phyloP scores from a whole-genome alignment of 805 yeast genomes.

The Saccharomycopsis microspora region DNA sequence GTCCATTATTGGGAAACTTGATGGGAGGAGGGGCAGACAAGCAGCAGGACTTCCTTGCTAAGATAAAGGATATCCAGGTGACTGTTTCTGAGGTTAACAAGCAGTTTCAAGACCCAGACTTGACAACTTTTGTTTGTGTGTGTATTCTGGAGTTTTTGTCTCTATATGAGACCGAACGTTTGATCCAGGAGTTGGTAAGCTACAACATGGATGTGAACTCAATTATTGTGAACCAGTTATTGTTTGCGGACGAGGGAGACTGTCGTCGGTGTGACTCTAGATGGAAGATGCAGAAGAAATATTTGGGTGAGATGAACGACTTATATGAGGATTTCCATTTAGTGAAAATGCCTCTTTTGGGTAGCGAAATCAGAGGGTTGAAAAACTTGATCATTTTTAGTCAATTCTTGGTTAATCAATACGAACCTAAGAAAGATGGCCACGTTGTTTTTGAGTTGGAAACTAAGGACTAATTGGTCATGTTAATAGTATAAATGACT shows the following conservation, averaged over 20 bases:
- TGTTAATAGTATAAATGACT: too few relatives aligned
- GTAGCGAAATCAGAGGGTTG: constrained; percentile 90
- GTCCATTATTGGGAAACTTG: constrained; percentile 75
- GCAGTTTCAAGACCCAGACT: constrained; percentile 91
- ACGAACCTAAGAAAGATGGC: constrained; percentile 51
- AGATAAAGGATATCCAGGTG: constrained; percentile 69
- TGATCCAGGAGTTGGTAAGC: constrained; percentile 91
- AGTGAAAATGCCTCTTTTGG: constrained; percentile 90
- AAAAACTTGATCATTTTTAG: constrained; percentile 79
- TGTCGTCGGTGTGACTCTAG: constrained; percentile 90
- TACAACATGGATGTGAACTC: constrained; percentile 96
- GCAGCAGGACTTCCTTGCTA: constrained; percentile 61
- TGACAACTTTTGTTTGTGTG: constrained; percentile 92
- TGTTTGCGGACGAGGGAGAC: constrained; percentile 68
- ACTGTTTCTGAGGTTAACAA: constrained; percentile 81
- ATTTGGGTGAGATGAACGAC: constrained; percentile 90
- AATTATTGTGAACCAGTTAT: constrained; percentile 87
- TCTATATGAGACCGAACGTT: constrained; percentile 92
- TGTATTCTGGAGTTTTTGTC: constrained; percentile 96
- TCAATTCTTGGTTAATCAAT: constrained; percentile 66
- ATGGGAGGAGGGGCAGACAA: constrained; percentile 43
- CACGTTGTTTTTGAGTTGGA: constrained; percentile 25
- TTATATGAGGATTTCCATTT: constrained; percentile 94
- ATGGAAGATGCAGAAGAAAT: constrained; percentile 92
- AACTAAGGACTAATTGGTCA: constrained; percentile 15